A percentile compares a stretch with the other conserved stretches of the same genome.
Evolutionary conservation across 2,329 filamentous ascomycete genomes (phyloP).

Genomic region (Venturia effusa): DNA sequence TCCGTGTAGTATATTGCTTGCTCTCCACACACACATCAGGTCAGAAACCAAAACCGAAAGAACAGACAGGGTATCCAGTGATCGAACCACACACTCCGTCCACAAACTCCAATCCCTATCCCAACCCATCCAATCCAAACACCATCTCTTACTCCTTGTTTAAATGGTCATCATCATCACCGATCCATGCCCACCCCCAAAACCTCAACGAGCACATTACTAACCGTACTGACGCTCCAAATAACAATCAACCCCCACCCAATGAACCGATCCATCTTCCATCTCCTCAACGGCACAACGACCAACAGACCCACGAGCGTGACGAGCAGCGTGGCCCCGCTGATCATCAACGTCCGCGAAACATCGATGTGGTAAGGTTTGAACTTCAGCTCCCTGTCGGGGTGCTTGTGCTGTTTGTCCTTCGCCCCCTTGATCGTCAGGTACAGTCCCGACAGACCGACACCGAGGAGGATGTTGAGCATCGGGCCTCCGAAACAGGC

Average conservation of each 20-base stretch:
- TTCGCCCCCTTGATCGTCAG: constrained; percentile 68
- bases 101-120: not conserved
- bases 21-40: too few species aligned
- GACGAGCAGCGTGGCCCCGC: constrained; percentile 68
- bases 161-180: not conserved
- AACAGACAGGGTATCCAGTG: not conserved
- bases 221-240: constrained; percentile 69
- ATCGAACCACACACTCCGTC: not conserved
- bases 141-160: not conserved
- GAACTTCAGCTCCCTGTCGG: constrained; percentile 52
- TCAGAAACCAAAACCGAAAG: not conserved
- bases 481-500: constrained; percentile 98
- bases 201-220: constrained; percentile 74
- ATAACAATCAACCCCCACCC: constrained; percentile 69
- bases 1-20: too few species aligned
- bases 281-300: constrained; percentile 72
- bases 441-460: constrained; percentile 82
- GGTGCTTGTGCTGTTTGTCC: constrained; percentile 55
- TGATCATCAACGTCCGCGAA: constrained; percentile 74
- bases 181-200: not conserved
- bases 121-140: not conserved
- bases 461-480: constrained; percentile 91
- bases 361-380: constrained; percentile 75
- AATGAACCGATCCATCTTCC: constrained; percentile 65
- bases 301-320: constrained; percentile 71